Conservation (phyloP, 1,139 yeast species). For the Saccharomyces hybrid region DNA sequence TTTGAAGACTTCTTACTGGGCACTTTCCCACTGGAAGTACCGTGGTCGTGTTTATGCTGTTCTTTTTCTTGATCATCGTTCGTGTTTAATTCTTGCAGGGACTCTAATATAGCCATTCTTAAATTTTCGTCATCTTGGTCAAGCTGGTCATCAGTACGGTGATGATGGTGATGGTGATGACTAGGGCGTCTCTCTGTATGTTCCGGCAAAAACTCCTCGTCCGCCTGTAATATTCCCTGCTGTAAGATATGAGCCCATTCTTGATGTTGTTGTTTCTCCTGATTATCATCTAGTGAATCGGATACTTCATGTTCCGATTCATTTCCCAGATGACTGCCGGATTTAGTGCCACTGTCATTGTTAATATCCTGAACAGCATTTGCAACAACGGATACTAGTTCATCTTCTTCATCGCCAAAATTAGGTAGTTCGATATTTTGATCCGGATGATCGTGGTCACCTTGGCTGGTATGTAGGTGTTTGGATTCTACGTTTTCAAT, state of each 20-base stretch:
- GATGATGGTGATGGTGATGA: conserved; percentile 3
- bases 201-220: conserved; percentile 1
- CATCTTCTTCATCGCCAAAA: conserved; percentile 9
- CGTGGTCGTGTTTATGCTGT: background rate
- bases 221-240: conserved; percentile 23
- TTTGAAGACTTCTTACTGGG: conserved; percentile 13
- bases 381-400: conserved; percentile 23
- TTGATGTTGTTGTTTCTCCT: conserved; percentile 16
- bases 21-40: conserved; percentile 1
- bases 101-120: conserved; percentile 28
- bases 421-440: conserved; percentile 6
- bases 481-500: conserved; percentile 1
- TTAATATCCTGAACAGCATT: conserved; percentile 6
- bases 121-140: conserved; percentile 32
- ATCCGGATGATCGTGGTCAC: background rate
- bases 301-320: conserved; percentile 1
- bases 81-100: conserved; percentile 22
- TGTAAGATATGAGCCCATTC: conserved; percentile 30
- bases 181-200: background rate
- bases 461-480: background rate
- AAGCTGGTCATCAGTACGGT: conserved; percentile 16
- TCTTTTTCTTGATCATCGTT: conserved; percentile 9
- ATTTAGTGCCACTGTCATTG: background rate
- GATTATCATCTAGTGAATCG: conserved; percentile 4
- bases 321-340: background rate